Conservation (phyloP, 768 basidiomycete genomes). For the Zangia roseola region DNA sequence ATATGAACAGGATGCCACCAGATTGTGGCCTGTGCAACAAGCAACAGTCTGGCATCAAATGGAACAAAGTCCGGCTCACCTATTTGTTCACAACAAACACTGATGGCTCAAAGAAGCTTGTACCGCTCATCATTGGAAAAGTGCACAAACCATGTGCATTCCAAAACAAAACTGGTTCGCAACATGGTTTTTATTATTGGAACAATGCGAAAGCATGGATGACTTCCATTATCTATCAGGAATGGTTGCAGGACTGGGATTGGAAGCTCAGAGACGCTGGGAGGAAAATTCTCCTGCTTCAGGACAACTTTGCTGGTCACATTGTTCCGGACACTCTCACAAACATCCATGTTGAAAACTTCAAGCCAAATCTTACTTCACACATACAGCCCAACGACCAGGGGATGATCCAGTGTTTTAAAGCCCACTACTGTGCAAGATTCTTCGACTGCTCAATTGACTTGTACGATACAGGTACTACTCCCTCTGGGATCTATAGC, state of each 20-base stretch:
- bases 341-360: slow-evolving; percentile 16
- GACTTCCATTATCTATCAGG: slow-evolving; percentile 3
- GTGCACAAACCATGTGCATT: not conserved
- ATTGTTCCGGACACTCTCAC: slow-evolving; percentile 31
- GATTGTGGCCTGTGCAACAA: not conserved
- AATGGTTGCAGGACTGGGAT: slow-evolving; percentile 8
- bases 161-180: not conserved
- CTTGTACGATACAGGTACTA: not conserved
- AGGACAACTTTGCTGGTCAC: slow-evolving; percentile 7
- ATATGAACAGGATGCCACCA: not conserved
- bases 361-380: slow-evolving; percentile 36
- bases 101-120: slow-evolving; percentile 1
- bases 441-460: not conserved
- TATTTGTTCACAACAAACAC: slow-evolving; percentile 1
- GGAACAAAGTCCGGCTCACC: not conserved
- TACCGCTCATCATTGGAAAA: slow-evolving; percentile 9
- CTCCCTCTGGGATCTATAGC: not conserved
- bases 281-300: slow-evolving; percentile 1
- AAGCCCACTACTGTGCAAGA: slow-evolving; percentile 31
- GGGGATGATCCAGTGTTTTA: slow-evolving; percentile 32
- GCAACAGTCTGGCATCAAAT: not conserved
- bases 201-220: slow-evolving; percentile 9
- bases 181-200: slow-evolving; percentile 6
- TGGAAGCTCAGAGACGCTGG: not conserved
- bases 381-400: slow-evolving; percentile 38